A percentile compares a stretch with the other conserved stretches of the same genome.
Conservation (phyloP, 2,329 filamentous ascomycete genomes). For the Ophiosphaerella korrae region DNA sequence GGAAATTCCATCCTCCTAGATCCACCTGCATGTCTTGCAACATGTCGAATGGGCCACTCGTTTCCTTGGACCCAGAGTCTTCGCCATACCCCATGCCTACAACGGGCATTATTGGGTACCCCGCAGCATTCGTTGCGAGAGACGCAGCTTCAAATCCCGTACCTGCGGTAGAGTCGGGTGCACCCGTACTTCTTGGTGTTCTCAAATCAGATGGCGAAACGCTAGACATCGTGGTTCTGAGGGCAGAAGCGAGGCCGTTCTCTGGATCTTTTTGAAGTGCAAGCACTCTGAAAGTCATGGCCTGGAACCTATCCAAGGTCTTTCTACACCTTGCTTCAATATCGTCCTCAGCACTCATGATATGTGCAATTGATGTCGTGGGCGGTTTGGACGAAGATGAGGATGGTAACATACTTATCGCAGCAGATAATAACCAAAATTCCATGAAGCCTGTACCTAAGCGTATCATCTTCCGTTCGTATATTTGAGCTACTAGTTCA, state of each 20-base stretch:
- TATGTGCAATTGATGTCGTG: constrained; percentile 21
- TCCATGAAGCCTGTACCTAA: constrained; percentile 46
- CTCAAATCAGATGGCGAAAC: constrained; percentile 14
- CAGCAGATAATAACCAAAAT: constrained; percentile 41
- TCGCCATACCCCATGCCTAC: constrained; percentile 6
- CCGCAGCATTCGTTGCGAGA: not conserved
- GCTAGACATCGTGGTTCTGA: constrained; percentile 25
- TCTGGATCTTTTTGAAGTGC: constrained; percentile 37
- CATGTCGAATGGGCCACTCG: constrained; percentile 22
- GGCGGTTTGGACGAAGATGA: constrained; percentile 13
- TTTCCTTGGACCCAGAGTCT: constrained; percentile 7
- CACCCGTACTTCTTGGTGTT: constrained; percentile 6
- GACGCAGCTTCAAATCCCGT: not conserved
- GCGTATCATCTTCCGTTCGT: constrained; percentile 42
- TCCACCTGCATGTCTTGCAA: constrained; percentile 38
- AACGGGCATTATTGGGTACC: constrained; percentile 13
- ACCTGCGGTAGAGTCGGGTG: not conserved
- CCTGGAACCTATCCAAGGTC: constrained; percentile 34
- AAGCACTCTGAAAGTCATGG: constrained; percentile 34
- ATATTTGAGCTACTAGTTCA: constrained; percentile 33
- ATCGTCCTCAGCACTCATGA: constrained; percentile 20
- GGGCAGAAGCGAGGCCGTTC: constrained; percentile 24
- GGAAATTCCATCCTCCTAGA: constrained; percentile 37
- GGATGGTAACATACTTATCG: constrained; percentile 35
- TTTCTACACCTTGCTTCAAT: constrained; percentile 27